phyloP scores from a whole-genome alignment of 768 basidiomycete genomes.

The Tylopilus cervinicoccineus region DNA sequence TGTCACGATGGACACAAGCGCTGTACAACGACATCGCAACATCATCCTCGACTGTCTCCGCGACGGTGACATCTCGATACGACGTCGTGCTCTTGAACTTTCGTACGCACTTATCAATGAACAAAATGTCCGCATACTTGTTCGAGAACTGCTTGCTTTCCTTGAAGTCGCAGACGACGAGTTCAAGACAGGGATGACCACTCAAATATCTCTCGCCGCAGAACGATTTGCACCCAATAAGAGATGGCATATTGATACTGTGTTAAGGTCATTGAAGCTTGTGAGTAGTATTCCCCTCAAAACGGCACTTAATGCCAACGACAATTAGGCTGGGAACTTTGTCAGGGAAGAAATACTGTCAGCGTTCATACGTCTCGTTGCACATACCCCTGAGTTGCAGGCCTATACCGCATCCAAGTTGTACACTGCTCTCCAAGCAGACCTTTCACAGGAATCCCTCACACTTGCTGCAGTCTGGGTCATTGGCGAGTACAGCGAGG shows the following conservation, averaged over 20 bases:
- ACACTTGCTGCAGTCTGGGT: slow-evolving; percentile 94
- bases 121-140: slow-evolving; percentile 86
- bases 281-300: slow-evolving; percentile 43
- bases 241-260: slow-evolving; percentile 99
- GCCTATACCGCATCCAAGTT: slow-evolving; percentile 91
- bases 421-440: slow-evolving; percentile 79
- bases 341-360: slow-evolving; percentile 95
- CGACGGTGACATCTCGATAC: slow-evolving; percentile 99
- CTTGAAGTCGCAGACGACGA: slow-evolving; percentile 98
- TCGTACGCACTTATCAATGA: slow-evolving; percentile 98
- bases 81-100: slow-evolving; percentile 91
- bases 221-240: slow-evolving; percentile 97
- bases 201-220: slow-evolving; percentile 92
- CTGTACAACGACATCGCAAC: slow-evolving; percentile 96
- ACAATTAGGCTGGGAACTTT: slow-evolving; percentile 86
- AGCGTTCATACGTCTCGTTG: slow-evolving; percentile 91
- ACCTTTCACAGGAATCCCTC: slow-evolving; percentile 95
- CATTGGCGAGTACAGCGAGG: slow-evolving; percentile 93
- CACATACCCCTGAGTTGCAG: slow-evolving; percentile 95
- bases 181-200: slow-evolving; percentile 97
- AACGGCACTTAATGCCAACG: background rate
- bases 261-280: slow-evolving; percentile 85
- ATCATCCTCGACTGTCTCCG: slow-evolving; percentile 98
- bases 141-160: slow-evolving; percentile 91
- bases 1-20: slow-evolving; percentile 95